These are phyloP conservation scores for Floccularia luteovirens DNA, from an alignment of 768 basidiomycete genomes.

Conservation along the genomic window DNA sequence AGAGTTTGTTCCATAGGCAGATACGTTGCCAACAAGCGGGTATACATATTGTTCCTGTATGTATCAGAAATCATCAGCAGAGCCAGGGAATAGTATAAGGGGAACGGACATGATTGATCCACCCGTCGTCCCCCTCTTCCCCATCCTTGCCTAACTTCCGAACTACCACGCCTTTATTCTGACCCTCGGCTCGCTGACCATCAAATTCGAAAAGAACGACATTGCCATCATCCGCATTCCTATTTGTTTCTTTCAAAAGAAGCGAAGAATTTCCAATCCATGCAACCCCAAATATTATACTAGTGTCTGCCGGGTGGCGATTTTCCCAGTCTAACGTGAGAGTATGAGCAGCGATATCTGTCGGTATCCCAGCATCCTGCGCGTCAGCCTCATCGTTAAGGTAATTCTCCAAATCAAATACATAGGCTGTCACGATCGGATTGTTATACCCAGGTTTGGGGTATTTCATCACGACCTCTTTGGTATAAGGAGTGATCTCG, in stretches of 20 bases:
- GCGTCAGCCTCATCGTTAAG: conserved; percentile 23
- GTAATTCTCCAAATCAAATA: conserved; percentile 70
- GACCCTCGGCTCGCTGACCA: conserved; percentile 12
- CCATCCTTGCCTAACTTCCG: conserved; percentile 75
- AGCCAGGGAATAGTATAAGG: neutral
- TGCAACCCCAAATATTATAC: conserved; percentile 73
- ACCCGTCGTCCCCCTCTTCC: conserved; percentile 87
- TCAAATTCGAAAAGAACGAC: conserved; percentile 69
- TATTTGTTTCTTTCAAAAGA: conserved; percentile 80
- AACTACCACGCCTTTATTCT: conserved; percentile 47
- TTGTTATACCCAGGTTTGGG: conserved; percentile 90
- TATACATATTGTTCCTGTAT: conserved; percentile 55
- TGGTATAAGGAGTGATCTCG: conserved; percentile 73
- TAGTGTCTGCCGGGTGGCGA: conserved; percentile 48
- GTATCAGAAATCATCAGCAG: conserved; percentile 5
- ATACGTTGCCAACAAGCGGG: conserved; percentile 40
- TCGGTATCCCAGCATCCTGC: conserved; percentile 4
- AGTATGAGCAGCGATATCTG: conserved; percentile 30
- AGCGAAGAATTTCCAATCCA: conserved; percentile 80
- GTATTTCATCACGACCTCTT: conserved; percentile 65
- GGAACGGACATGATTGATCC: conserved; percentile 81
- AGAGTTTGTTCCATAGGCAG: conserved; percentile 39
- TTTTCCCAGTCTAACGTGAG: conserved; percentile 61
- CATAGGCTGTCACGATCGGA: conserved; percentile 74
- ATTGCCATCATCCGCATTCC: conserved; percentile 74